These are phyloP conservation scores for Hypoxylon lenormandii DNA, from an alignment of 495 filamentous ascomycete genomes.

Conservation along the genomic window DNA sequence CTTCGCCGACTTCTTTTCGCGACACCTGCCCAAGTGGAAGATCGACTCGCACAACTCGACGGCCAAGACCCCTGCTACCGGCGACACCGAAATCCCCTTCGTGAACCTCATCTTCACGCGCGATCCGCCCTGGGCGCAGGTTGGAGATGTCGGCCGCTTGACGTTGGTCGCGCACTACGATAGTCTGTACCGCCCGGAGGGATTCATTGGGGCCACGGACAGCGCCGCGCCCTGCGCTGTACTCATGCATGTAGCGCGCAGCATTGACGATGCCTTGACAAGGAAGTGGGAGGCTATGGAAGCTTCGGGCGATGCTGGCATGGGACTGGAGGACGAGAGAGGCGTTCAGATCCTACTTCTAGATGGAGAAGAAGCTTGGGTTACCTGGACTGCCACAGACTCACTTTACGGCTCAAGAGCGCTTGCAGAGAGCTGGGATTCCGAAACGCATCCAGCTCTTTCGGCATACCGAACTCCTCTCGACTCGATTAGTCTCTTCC, in stretches of 20 bases:
- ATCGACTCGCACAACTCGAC: constrained; percentile 87
- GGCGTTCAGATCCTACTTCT: constrained; percentile 87
- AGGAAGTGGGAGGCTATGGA: constrained; percentile 56
- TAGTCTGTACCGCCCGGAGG: constrained; percentile 76
- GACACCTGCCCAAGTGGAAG: constrained; percentile 77
- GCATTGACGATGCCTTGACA: constrained; percentile 56
- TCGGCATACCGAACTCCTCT: constrained; percentile 78
- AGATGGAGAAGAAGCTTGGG: constrained; percentile 92
- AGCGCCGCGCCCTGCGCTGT: constrained; percentile 90
- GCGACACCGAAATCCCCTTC: constrained; percentile 77
- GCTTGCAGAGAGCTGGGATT: constrained; percentile 82
- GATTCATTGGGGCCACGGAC: constrained; percentile 89
- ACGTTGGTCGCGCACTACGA: constrained; percentile 96
- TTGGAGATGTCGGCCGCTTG: constrained; percentile 75
- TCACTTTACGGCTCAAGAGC: constrained; percentile 84
- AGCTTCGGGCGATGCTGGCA: constrained; percentile 51
- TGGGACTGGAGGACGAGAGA: constrained; percentile 57
- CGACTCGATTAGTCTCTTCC: constrained; percentile 81
- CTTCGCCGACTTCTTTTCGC: constrained; percentile 78
- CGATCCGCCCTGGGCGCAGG: constrained; percentile 80
- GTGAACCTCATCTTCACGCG: constrained; percentile 81
- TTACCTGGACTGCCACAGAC: constrained; percentile 77
- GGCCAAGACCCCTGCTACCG: constrained; percentile 74
- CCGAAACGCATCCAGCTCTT: constrained; percentile 71
- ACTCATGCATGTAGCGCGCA: constrained; percentile 73